These are phyloP conservation scores for Diaporthe vexans DNA, from an alignment of 2,329 filamentous ascomycete species.

Conservation along the genomic window DNA sequence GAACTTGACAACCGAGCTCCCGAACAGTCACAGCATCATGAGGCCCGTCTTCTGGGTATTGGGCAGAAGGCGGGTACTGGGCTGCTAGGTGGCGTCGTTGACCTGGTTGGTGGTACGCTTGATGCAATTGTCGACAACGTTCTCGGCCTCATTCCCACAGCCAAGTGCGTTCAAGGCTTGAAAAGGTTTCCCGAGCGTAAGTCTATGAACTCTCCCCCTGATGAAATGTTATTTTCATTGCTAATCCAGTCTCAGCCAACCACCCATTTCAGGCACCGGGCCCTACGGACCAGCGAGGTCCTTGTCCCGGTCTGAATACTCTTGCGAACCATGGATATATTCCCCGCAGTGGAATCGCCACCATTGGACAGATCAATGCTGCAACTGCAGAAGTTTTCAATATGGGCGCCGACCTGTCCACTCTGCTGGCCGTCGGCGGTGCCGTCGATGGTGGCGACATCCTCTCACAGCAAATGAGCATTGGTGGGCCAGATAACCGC, in stretches of 20 bases:
- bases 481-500: slow-evolving; percentile 41
- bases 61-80: not conserved
- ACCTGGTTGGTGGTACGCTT: not conserved
- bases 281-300: slow-evolving; percentile 38
- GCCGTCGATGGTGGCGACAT: slow-evolving; percentile 41
- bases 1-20: not conserved
- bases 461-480: slow-evolving; percentile 39
- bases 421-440: slow-evolving; percentile 34
- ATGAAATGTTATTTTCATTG: not conserved
- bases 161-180: not conserved
- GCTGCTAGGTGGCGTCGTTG: not conserved
- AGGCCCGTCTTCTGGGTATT: not conserved
- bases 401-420: slow-evolving; percentile 39
- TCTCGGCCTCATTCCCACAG: slow-evolving; percentile 13
- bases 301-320: slow-evolving; percentile 54
- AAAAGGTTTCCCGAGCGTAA: slow-evolving; percentile 20
- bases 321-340: slow-evolving; percentile 56
- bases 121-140: slow-evolving; percentile 13
- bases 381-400: slow-evolving; percentile 41
- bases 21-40: not conserved
- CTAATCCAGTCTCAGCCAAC: not conserved
- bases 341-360: slow-evolving; percentile 44
- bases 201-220: no score
- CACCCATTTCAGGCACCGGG: slow-evolving; percentile 5
- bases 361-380: slow-evolving; percentile 40